Percentiles rank a stretch among this genome's conserved stretches.
These are phyloP conservation scores for Ophiognomonia clavigignenti-juglandacearum DNA, from an alignment of 2,329 filamentous ascomycete genomes.

Conservation along the genomic window DNA sequence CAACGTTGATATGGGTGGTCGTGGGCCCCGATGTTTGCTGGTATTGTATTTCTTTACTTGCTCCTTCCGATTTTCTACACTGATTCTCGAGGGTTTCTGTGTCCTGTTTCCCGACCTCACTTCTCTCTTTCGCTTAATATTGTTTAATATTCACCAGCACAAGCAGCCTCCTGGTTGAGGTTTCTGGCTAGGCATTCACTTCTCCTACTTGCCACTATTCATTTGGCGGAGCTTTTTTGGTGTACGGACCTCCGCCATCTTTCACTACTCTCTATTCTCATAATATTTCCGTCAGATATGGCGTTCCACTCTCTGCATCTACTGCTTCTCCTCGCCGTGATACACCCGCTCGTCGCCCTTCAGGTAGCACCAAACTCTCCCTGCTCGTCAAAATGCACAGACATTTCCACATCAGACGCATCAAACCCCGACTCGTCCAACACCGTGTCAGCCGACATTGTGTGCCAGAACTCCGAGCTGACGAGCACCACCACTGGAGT, in stretches of 20 bases:
- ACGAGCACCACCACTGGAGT: constrained; percentile 31
- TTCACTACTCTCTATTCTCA: neutral
- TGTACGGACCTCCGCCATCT: neutral
- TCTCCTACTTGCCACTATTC: neutral
- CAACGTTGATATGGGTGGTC: constrained; percentile 9
- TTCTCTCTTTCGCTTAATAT: constrained; percentile 7
- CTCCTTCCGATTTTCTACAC: neutral
- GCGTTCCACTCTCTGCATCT: constrained; percentile 12
- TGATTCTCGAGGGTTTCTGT: neutral
- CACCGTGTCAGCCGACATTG: constrained; percentile 40
- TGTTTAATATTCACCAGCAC: constrained; percentile 10
- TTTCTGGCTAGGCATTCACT: constrained; percentile 5
- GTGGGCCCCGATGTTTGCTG: neutral
- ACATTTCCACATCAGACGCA: too few species aligned
- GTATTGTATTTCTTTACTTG: neutral
- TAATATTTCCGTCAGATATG: constrained; percentile 14
- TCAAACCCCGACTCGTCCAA: constrained; percentile 42
- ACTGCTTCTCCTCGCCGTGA: constrained; percentile 19
- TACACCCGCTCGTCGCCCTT: constrained; percentile 31
- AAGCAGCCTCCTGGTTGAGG: constrained; percentile 16
- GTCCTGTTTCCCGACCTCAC: neutral
- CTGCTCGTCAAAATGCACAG: constrained; percentile 44
- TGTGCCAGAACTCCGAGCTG: constrained; percentile 42
- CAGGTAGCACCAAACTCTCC: constrained; percentile 51
- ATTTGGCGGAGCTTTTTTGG: neutral